Evolutionary conservation across 495 filamentous ascomycete genomes (phyloP).

Genomic region (Penicillium dipodomyicola): DNA sequence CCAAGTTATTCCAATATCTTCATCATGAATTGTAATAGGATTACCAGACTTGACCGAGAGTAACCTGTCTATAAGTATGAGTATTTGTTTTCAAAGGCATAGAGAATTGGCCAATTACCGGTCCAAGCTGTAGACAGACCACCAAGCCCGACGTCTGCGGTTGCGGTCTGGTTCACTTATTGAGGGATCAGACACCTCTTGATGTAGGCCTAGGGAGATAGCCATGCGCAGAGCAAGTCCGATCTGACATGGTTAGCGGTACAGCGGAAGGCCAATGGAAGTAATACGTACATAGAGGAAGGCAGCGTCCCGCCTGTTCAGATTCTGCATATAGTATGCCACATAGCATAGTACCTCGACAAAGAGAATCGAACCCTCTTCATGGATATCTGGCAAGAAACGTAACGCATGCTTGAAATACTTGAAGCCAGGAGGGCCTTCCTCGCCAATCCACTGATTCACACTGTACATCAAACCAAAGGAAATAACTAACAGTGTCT

Average conservation of each 20-base stretch:
- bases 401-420: conserved; percentile 49
- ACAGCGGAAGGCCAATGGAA: background rate
- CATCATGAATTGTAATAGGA: conserved; percentile 49
- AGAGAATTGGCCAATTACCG: conserved; percentile 18
- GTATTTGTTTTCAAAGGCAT: background rate
- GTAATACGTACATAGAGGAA: conserved; percentile 40
- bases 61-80: conserved; percentile 24
- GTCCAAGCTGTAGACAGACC: conserved; percentile 53
- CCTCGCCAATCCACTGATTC: conserved; percentile 50
- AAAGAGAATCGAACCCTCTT: conserved; percentile 50
- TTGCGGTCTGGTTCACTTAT: conserved; percentile 39
- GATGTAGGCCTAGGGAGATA: conserved; percentile 51
- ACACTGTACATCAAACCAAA: conserved; percentile 53
- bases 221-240: conserved; percentile 52
- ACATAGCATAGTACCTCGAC: conserved; percentile 51
- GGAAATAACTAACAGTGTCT: conserved; percentile 47
- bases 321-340: conserved; percentile 53
- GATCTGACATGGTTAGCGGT: conserved; percentile 28
- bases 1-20: conserved; percentile 46
- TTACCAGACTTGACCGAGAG: conserved; percentile 50
- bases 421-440: conserved; percentile 50
- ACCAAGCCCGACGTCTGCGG: conserved; percentile 50
- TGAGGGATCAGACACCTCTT: conserved; percentile 39
- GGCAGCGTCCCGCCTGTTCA: conserved; percentile 50
- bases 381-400: conserved; percentile 50